Conservation (phyloP, 768 basidiomycete genomes). For the Amanita rimosa region DNA sequence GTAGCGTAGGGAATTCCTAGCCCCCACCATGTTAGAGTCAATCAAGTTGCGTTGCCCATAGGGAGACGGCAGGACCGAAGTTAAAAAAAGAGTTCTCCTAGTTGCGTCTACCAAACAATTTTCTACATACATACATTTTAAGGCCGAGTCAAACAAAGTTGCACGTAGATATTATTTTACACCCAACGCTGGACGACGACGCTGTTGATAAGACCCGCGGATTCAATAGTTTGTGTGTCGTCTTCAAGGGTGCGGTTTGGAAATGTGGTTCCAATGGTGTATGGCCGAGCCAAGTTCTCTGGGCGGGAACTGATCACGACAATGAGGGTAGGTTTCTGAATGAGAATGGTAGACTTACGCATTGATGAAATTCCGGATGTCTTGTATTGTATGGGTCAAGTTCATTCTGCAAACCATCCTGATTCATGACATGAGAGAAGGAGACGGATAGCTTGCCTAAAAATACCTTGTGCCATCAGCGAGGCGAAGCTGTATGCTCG, state of each 20-base stretch:
- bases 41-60: too few relatives aligned
- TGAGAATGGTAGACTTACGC: constrained; percentile 44
- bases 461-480: constrained; percentile 81
- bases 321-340: background rate
- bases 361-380: constrained; percentile 81
- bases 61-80: too few relatives aligned
- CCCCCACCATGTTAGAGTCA: too few relatives aligned
- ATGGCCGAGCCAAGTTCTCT: constrained; percentile 47
- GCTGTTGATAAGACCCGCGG: constrained; percentile 65
- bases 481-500: constrained; percentile 82
- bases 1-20: too few relatives aligned
- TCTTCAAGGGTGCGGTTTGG: constrained; percentile 68
- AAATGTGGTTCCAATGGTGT: constrained; percentile 84
- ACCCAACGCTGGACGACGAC: constrained; percentile 80
- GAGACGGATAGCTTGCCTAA: background rate
- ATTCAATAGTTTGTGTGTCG: constrained; percentile 52
- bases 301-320: constrained; percentile 47
- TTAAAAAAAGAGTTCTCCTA: too few relatives aligned
- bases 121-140: background rate
- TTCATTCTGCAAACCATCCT: constrained; percentile 86
- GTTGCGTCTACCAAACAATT: too few relatives aligned
- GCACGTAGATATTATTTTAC: constrained; percentile 13
- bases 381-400: constrained; percentile 76
- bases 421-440: constrained; percentile 1
- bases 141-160: background rate